phyloP scores from a whole-genome alignment of 257 asterid genomes.

The Salvia hispanica region DNA sequence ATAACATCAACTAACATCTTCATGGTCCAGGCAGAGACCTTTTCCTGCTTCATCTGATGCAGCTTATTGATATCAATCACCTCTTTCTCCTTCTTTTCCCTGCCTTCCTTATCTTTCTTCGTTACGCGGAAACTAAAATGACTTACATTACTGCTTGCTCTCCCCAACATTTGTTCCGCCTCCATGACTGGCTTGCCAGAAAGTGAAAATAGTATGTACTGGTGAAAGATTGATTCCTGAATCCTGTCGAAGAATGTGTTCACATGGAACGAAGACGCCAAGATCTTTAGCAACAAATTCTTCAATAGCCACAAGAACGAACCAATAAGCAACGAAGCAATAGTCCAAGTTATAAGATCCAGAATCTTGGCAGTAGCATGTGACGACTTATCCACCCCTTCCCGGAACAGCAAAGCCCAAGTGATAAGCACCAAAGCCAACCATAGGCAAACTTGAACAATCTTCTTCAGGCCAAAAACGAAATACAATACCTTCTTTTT shows the following conservation, averaged over 20 bases:
- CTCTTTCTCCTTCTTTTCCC: conserved; percentile 56
- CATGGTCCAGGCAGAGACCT: conserved; percentile 96
- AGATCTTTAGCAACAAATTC: conserved; percentile 72
- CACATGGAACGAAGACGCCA: conserved; percentile 88
- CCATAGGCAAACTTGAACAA: conserved; percentile 73
- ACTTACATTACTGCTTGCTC: conserved; percentile 52
- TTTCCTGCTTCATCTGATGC: conserved; percentile 86
- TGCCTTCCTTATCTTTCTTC: conserved; percentile 72
- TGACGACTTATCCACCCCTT: conserved; percentile 48
- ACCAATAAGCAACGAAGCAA: conserved; percentile 66
- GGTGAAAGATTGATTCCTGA: conserved; percentile 84
- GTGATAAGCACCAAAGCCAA: conserved; percentile 63
- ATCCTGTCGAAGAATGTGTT: conserved; percentile 86
- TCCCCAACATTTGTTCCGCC: conserved; percentile 53
- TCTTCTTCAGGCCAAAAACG: conserved; percentile 73
- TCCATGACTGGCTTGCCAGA: conserved; percentile 86
- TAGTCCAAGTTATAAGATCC: conserved; percentile 76
- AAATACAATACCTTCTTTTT: conserved; percentile 81
- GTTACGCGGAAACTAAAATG: conserved; percentile 50
- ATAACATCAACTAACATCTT: conserved; percentile 84
- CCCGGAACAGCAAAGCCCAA: conserved; percentile 63
- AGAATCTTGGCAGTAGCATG: conserved; percentile 37
- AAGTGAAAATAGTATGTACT: conserved; percentile 70
- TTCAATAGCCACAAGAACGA: conserved; percentile 78
- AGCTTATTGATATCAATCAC: conserved; percentile 74